Evolutionary conservation across 768 basidiomycete species (phyloP).

Genomic region (Lactarius evosmus): DNA sequence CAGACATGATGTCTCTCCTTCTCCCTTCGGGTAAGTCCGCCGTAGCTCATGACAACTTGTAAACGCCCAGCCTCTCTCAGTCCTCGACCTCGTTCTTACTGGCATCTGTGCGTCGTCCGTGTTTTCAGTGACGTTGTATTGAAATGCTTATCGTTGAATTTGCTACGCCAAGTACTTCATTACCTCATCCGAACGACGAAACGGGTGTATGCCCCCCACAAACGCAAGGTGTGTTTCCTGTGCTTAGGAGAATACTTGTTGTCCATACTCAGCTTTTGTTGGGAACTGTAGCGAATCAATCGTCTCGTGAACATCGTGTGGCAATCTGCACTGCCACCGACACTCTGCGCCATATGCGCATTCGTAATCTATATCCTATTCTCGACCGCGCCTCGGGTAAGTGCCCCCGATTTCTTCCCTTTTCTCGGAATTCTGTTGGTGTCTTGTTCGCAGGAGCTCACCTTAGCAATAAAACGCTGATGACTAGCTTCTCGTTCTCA

Average conservation of each 20-base stretch:
- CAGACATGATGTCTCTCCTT: slow-evolving; percentile 9
- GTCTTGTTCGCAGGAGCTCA: neutral
- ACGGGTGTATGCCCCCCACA: slow-evolving; percentile 4
- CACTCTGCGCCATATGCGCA: slow-evolving; percentile 9
- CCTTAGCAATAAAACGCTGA: neutral
- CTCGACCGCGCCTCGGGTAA: neutral
- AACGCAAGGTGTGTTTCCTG: slow-evolving; percentile 12
- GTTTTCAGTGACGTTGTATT: neutral
- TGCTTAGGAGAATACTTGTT: neutral
- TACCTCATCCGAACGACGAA: slow-evolving; percentile 16
- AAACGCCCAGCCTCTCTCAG: neutral
- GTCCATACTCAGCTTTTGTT: neutral
- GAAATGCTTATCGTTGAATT: neutral
- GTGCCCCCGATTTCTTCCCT: neutral
- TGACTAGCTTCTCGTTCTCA: neutral
- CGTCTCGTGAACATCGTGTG: slow-evolving; percentile 12
- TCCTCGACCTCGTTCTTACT: slow-evolving; percentile 9
- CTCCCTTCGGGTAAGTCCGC: slow-evolving; percentile 16
- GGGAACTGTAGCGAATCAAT: neutral
- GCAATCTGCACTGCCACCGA: slow-evolving; percentile 20
- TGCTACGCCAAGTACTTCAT: neutral
- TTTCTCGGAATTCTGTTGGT: neutral
- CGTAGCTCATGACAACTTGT: neutral
- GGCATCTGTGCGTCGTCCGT: slow-evolving; percentile 11
- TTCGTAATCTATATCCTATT: neutral